phyloP scores from a whole-genome alignment of 345 rosid species.

The Draba incana region DNA sequence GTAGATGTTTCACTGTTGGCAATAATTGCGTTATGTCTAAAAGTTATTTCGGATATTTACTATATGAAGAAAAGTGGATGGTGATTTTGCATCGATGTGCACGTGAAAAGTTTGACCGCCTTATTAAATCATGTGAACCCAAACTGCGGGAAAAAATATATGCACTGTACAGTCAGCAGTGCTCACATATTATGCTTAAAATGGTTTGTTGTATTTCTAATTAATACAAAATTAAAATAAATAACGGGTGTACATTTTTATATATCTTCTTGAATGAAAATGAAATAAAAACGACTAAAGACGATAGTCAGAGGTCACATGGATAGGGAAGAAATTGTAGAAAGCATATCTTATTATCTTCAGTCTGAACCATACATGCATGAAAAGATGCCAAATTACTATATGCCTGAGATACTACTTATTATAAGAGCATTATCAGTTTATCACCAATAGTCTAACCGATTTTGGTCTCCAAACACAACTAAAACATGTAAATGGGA shows the following conservation, averaged over 20 bases:
- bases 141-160: neutral
- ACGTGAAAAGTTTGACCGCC: conserved; percentile 30
- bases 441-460: neutral
- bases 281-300: neutral
- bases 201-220: neutral
- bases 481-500: neutral
- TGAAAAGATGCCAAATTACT: neutral
- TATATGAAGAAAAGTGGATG: neutral
- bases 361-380: neutral
- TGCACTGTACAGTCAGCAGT: neutral
- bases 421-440: too few relatives aligned
- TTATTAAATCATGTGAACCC: conserved; percentile 31
- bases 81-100: conserved; percentile 13
- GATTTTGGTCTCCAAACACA: neutral
- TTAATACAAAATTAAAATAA: neutral
- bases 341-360: conserved; percentile 15
- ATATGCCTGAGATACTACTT: too few relatives aligned
- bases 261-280: neutral
- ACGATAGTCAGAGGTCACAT: conserved; percentile 10
- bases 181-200: neutral
- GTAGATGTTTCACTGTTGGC: neutral
- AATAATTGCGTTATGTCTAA: conserved; percentile 1
- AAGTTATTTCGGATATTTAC: conserved; percentile 5
- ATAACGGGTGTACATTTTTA: too few relatives aligned
- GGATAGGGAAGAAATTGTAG: neutral